phyloP scores from a whole-genome alignment of 805 yeast species.

The Lachancea kluyveri region DNA sequence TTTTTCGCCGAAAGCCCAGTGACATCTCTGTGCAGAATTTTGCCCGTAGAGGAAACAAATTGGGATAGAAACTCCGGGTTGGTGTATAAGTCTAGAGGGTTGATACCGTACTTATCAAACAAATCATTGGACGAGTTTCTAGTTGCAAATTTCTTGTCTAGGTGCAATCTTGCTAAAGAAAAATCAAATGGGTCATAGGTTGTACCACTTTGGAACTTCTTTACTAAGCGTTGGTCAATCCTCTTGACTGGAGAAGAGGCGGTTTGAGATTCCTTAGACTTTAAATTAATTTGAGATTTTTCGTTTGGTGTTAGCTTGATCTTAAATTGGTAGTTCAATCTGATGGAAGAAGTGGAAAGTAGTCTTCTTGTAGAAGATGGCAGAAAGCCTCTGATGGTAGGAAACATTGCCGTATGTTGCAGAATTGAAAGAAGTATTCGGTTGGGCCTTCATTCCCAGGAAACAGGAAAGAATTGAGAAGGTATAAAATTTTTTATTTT shows the following conservation, averaged over 20 bases:
- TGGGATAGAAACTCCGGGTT: slow-evolving; percentile 64
- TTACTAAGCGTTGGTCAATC: slow-evolving; percentile 35
- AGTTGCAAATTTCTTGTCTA: slow-evolving; percentile 37
- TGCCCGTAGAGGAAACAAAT: slow-evolving; percentile 67
- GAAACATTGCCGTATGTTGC: too few relatives aligned
- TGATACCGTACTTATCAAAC: slow-evolving; percentile 45
- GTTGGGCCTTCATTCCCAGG: neutral
- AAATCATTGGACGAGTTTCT: slow-evolving; percentile 25
- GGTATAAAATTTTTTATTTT: neutral
- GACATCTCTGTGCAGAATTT: slow-evolving; percentile 63
- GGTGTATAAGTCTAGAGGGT: slow-evolving; percentile 66
- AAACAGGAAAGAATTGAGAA: neutral
- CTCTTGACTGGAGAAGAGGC: slow-evolving; percentile 11
- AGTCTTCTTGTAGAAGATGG: slow-evolving; percentile 1
- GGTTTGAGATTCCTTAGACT: slow-evolving; percentile 1
- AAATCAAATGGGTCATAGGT: slow-evolving; percentile 83
- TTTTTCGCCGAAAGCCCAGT: slow-evolving; percentile 62
- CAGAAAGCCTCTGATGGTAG: neutral
- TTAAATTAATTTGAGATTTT: slow-evolving; percentile 7
- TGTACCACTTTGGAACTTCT: slow-evolving; percentile 43
- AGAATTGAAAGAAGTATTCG: too few relatives aligned
- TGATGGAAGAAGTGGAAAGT: neutral
- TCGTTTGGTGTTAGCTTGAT: slow-evolving; percentile 8
- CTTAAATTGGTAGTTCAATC: slow-evolving; percentile 5
- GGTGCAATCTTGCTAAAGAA: slow-evolving; percentile 49